Conservation (phyloP, 331 rosid species). For the Dryas integrifolia region DNA sequence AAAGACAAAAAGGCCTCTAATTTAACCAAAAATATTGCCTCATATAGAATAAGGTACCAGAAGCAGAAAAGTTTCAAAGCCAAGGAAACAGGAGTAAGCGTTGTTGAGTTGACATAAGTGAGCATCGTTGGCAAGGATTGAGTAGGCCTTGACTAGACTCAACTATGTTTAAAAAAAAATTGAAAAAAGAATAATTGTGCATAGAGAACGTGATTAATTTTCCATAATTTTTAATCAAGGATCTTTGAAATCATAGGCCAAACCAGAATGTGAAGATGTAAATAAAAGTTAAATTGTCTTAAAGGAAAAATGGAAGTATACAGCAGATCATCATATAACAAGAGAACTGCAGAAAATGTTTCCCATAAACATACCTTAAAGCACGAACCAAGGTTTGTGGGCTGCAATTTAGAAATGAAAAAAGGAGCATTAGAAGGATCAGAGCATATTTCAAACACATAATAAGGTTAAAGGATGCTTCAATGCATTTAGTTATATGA, state of each 20-base stretch:
- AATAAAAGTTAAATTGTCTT: no score
- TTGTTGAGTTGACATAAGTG: not conserved
- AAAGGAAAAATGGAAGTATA: not conserved
- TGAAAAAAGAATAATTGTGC: no score
- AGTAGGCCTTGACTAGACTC: not conserved
- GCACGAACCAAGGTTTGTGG: constrained; percentile 98
- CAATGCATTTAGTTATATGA: not conserved
- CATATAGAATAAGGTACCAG: not conserved
- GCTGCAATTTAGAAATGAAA: constrained; percentile 50
- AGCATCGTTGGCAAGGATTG: not conserved
- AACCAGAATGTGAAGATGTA: no score
- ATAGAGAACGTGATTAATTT: not conserved
- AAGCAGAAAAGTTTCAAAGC: not conserved
- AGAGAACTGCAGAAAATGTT: constrained; percentile 7
- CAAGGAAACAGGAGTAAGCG: constrained; percentile 1
- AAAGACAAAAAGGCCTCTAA: not conserved
- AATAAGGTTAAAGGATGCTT: not conserved
- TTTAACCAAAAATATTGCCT: not conserved
- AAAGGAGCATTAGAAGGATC: constrained; percentile 24
- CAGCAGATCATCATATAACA: not conserved
- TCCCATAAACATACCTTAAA: constrained; percentile 56
- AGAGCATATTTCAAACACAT: not conserved
- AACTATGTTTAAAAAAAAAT: not conserved
- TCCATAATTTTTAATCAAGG: not conserved
- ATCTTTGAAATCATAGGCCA: not conserved